A percentile compares a stretch with the other conserved stretches of the same genome.
Evolutionary conservation across 2,329 filamentous ascomycete species (phyloP).

Genomic region (Chaetothyriales sp.): DNA sequence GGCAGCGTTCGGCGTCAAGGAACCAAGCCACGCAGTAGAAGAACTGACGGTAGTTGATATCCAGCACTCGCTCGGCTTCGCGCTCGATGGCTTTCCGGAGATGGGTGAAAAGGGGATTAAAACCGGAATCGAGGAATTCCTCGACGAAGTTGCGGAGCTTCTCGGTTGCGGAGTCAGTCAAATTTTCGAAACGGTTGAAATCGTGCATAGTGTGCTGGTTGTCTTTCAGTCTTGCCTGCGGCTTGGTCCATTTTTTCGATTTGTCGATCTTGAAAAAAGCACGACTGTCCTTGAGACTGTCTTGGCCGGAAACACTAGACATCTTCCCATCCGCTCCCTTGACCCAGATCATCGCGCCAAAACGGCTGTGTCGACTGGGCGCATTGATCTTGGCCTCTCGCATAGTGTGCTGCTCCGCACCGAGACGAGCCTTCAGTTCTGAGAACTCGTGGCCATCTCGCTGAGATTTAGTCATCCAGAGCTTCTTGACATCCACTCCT

Average conservation of each 20-base stretch:
- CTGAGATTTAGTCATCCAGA: constrained; percentile 73
- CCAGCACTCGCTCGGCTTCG: constrained; percentile 67
- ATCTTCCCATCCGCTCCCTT: constrained; percentile 74
- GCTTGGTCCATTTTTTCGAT: constrained; percentile 79
- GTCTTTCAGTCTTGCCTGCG: constrained; percentile 49
- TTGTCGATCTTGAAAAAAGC: constrained; percentile 81
- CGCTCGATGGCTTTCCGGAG: constrained; percentile 80
- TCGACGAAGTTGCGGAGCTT: constrained; percentile 72
- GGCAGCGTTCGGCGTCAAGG: constrained; percentile 64
- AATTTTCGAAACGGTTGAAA: constrained; percentile 57
- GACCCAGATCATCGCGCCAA: constrained; percentile 96
- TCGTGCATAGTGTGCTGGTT: constrained; percentile 51
- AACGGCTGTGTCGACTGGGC: constrained; percentile 79
- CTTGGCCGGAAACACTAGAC: constrained; percentile 77
- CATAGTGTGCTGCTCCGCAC: constrained; percentile 72
- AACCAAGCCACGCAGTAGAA: constrained; percentile 94
- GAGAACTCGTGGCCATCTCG: constrained; percentile 54
- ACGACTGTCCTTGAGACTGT: constrained; percentile 59
- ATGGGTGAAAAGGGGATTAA: constrained; percentile 80
- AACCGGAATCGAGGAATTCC: constrained; percentile 87
- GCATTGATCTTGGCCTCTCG: constrained; percentile 62
- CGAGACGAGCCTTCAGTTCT: constrained; percentile 61
- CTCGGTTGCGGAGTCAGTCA: constrained; percentile 61
- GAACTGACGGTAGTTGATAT: constrained; percentile 68
- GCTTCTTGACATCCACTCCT: constrained; percentile 65